Base-by-base conservation (phyloP, 192 early-diverging fungal species). In the Coemansia sp. region DNA sequence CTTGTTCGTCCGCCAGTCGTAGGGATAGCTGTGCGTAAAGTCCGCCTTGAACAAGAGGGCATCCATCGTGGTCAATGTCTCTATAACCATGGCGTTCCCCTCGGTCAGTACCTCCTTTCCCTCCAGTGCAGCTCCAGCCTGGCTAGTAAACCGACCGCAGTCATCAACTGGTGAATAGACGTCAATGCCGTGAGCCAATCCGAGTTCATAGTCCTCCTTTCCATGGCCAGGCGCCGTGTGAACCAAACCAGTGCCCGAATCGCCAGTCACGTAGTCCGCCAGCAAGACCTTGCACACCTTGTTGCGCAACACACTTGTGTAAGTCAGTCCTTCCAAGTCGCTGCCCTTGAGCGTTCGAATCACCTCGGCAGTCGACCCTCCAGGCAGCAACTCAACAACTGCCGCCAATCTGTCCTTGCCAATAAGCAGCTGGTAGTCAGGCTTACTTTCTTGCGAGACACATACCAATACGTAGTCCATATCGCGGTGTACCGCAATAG, bases 171-270 rank as follows among this genome's bases (percentile, higher is more conserved):
- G 92, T 60, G 89, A 87, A 59, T 87, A 88, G 0, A 84, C 84
- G 4, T 75, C 70, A 37, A 93, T 86, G 12, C 86, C 86, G 22
- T 78, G 59, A 5, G 84, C 43, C 29, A 78, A 49, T 16, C 78
- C 74, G 61, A 89, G 82, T 71, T 91, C 89, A 61, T 93, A 93
- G 74, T 93, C 92, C n/a, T 92, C 90, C 79, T 89, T 87, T 20
- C 92, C 92, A 64, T 93, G 92, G 15, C 92, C 92, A 1, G 92
- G 92, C 6, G 92, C 92, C 35, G 89, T 87, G 64, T 93, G 92
- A 20, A 93, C 90, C n/a, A 93, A 62, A n/a, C 92, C 89, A 8
- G 89, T 91, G 4, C 92, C 92, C 0, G 90, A 88, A 9, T 90
- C 89, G 0, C 80, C 78, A 9, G 89, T 89, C 10, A 93, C 89